Evolutionary conservation across 1,139 yeast genomes (phyloP).

Genomic region (Kodamaea fungicola): DNA sequence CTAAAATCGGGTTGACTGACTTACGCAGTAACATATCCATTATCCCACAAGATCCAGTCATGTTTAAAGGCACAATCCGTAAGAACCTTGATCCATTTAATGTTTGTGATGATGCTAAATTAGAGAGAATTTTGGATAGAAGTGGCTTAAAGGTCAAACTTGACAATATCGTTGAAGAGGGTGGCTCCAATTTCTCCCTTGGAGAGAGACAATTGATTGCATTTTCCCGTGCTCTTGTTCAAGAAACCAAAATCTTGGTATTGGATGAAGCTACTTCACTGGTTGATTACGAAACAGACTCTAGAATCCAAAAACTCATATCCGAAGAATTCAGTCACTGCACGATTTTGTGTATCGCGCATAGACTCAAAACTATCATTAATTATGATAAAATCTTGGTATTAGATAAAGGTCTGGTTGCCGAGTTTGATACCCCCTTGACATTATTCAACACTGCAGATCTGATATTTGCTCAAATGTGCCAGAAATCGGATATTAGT

Average conservation of each 20-base stretch:
- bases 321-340: slow-evolving; percentile 57
- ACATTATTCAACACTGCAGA: slow-evolving; percentile 39
- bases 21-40: slow-evolving; percentile 61
- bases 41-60: slow-evolving; percentile 78
- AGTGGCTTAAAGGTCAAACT: slow-evolving; percentile 52
- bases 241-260: slow-evolving; percentile 61
- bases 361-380: slow-evolving; percentile 65
- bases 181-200: slow-evolving; percentile 69
- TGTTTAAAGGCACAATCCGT: slow-evolving; percentile 64
- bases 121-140: slow-evolving; percentile 53
- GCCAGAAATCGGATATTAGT: slow-evolving; percentile 27
- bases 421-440: slow-evolving; percentile 56
- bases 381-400: slow-evolving; percentile 65
- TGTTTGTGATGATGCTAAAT: slow-evolving; percentile 44
- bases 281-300: slow-evolving; percentile 76
- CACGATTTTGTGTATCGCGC: slow-evolving; percentile 78
- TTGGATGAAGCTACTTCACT: slow-evolving; percentile 83
- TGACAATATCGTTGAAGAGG: slow-evolving; percentile 63
- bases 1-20: slow-evolving; percentile 52
- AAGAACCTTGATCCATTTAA: slow-evolving; percentile 67
- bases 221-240: slow-evolving; percentile 74
- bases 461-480: slow-evolving; percentile 43
- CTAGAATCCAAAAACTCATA: slow-evolving; percentile 64
- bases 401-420: slow-evolving; percentile 58
- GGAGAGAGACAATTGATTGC: slow-evolving; percentile 79